Percentiles rank a stretch among this genome's conserved stretches.
phyloP scores from a whole-genome alignment of 2,329 filamentous ascomycete genomes.

The Eutypella sp. region DNA sequence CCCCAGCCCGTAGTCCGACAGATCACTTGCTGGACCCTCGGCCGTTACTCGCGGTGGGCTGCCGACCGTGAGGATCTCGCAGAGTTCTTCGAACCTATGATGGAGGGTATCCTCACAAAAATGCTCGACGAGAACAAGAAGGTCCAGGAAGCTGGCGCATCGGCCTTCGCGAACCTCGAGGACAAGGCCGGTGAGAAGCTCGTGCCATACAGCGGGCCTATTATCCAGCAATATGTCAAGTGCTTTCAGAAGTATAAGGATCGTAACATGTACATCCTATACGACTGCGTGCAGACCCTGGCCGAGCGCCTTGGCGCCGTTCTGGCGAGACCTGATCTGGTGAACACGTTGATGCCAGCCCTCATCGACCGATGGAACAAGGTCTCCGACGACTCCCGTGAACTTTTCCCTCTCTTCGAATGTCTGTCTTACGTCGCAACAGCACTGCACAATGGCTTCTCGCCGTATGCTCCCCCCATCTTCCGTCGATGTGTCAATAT shows the following conservation, averaged over 20 bases:
- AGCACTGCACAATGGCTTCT: slow-evolving; percentile 75
- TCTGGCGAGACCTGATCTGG: slow-evolving; percentile 75
- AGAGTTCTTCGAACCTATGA: slow-evolving; percentile 87
- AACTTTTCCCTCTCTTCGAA: slow-evolving; percentile 92
- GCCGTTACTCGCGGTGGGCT: slow-evolving; percentile 90
- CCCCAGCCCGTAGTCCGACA: slow-evolving; percentile 85
- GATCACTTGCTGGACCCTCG: slow-evolving; percentile 97
- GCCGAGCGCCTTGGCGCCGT: slow-evolving; percentile 84
- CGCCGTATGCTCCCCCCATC: slow-evolving; percentile 79
- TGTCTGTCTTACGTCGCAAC: slow-evolving; percentile 92
- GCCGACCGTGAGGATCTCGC: slow-evolving; percentile 63
- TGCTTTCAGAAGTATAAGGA: slow-evolving; percentile 98
- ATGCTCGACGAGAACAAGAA: slow-evolving; percentile 98
- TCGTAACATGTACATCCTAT: slow-evolving; percentile 97
- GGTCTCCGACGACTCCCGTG: slow-evolving; percentile 81
- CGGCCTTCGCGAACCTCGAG: slow-evolving; percentile 91
- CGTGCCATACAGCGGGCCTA: slow-evolving; percentile 81
- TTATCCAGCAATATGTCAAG: slow-evolving; percentile 84
- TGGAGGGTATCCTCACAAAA: slow-evolving; percentile 89
- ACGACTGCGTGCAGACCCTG: slow-evolving; percentile 96
- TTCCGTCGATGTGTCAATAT: slow-evolving; percentile 86
- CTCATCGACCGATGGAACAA: slow-evolving; percentile 84
- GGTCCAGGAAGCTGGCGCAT: slow-evolving; percentile 93
- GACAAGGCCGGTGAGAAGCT: slow-evolving; percentile 82
- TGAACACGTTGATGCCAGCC: slow-evolving; percentile 85